These are phyloP conservation scores for Malassezia nana DNA, from an alignment of 1,284 basidiomycete genomes.

Conservation along the genomic window DNA sequence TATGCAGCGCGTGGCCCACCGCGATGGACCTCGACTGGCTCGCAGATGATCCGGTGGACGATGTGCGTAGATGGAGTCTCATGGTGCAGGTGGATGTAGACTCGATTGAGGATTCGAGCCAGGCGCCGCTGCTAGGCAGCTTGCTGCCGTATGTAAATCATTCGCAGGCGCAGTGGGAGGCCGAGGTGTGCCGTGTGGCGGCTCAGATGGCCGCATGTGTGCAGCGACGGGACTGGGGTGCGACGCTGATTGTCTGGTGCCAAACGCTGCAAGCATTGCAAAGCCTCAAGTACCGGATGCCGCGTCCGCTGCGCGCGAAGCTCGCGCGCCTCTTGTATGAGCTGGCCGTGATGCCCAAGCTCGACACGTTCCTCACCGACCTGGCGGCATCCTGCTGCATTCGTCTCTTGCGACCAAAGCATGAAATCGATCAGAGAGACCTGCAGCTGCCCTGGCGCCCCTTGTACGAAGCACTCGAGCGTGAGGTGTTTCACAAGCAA, in stretches of 20 bases:
- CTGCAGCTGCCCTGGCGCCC: slow-evolving; percentile 80
- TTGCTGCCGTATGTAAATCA: slow-evolving; percentile 71
- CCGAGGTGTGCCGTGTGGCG: slow-evolving; percentile 67
- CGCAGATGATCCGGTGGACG: slow-evolving; percentile 4
- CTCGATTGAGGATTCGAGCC: not conserved
- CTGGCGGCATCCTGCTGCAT: slow-evolving; percentile 65
- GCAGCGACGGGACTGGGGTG: slow-evolving; percentile 59
- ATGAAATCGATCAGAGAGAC: slow-evolving; percentile 67
- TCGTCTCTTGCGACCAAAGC: slow-evolving; percentile 62
- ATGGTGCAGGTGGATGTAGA: not conserved
- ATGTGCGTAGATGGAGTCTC: not conserved
- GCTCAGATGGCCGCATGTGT: slow-evolving; percentile 65
- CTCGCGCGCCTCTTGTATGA: slow-evolving; percentile 77
- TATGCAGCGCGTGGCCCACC: not conserved
- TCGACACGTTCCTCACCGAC: slow-evolving; percentile 62
- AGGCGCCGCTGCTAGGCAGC: not conserved
- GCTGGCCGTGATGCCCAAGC: slow-evolving; percentile 62
- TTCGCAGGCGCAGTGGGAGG: slow-evolving; percentile 66
- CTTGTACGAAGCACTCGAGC: slow-evolving; percentile 66
- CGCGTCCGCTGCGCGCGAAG: slow-evolving; percentile 59
- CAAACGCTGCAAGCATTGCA: slow-evolving; percentile 42
- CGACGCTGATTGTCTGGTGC: slow-evolving; percentile 55
- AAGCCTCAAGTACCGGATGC: slow-evolving; percentile 46
- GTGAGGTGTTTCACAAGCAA: slow-evolving; percentile 72
- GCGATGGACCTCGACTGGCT: slow-evolving; percentile 6